A percentile compares a stretch with the other conserved stretches of the same genome.
These are phyloP conservation scores for Ceriops zippeliana DNA, from an alignment of 345 rosid species.

Conservation along the genomic window DNA sequence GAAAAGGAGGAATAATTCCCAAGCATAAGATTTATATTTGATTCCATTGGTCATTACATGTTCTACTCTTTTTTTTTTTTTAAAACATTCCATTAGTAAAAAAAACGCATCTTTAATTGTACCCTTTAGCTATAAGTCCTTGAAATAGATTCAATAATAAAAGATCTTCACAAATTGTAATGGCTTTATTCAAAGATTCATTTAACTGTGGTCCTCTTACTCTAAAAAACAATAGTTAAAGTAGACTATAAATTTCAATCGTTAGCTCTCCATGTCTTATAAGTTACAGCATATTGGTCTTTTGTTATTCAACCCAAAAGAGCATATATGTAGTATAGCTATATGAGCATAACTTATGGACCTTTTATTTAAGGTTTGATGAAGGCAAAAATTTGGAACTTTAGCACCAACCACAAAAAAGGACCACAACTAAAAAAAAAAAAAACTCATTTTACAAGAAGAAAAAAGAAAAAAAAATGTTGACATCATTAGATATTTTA, in stretches of 20 bases:
- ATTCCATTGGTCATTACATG: background rate
- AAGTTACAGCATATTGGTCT: background rate
- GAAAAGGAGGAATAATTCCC: background rate
- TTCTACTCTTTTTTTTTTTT: constrained; percentile 24
- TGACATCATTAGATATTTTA: too few species aligned
- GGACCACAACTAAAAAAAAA: background rate
- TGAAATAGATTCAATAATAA: constrained; percentile 11
- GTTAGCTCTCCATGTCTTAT: background rate
- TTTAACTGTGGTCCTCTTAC: constrained; percentile 11
- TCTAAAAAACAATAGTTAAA: background rate
- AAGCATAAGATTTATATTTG: background rate
- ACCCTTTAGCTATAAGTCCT: background rate
- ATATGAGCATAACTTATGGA: too few species aligned
- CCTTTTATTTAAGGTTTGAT: too few species aligned
- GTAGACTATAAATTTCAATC: background rate
- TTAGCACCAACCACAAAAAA: background rate
- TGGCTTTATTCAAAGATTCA: constrained; percentile 16
- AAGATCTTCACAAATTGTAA: background rate
- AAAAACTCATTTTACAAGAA: background rate
- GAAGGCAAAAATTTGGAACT: too few species aligned
- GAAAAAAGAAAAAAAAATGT: too few species aligned
- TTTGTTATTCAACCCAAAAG: too few species aligned
- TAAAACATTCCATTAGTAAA: constrained; percentile 6
- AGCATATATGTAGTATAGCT: too few species aligned
- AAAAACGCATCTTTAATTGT: background rate